These are phyloP conservation scores for Vachellia collinsii DNA, from an alignment of 306 rosid species.

Conservation along the genomic window DNA sequence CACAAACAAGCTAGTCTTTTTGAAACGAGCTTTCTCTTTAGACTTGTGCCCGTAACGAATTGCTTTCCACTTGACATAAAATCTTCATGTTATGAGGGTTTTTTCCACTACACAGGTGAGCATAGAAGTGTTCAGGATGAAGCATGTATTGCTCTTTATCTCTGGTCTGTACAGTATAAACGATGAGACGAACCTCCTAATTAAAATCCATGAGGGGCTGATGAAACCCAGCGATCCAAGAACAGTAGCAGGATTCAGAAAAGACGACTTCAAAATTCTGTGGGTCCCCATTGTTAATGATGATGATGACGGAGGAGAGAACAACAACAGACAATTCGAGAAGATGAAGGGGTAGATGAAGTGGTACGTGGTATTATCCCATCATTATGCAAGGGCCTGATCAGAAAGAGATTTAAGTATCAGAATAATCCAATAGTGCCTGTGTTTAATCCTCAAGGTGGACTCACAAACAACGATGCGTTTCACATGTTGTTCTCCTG, in stretches of 20 bases:
- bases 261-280: constrained; percentile 44
- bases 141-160: constrained; percentile 40
- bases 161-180: constrained; percentile 45
- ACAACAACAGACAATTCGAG: neutral
- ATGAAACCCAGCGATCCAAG: constrained; percentile 30
- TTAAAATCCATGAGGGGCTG: constrained; percentile 17
- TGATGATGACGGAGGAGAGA: no score
- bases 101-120: constrained; percentile 28
- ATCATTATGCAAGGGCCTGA: constrained; percentile 34
- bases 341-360: no score
- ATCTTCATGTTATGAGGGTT: no score
- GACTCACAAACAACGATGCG: constrained; percentile 35
- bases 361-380: constrained; percentile 2
- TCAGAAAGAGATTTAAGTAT: constrained; percentile 35
- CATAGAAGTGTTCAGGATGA: constrained; percentile 40
- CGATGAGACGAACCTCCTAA: constrained; percentile 44
- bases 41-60: no score
- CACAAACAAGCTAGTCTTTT: no score
- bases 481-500: constrained; percentile 52
- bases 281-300: constrained; percentile 47
- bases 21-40: no score
- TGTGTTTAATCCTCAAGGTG: constrained; percentile 45
- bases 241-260: constrained; percentile 37
- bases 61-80: no score
- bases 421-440: constrained; percentile 45